Evolutionary conservation across 2,329 filamentous ascomycete genomes (phyloP), one percentile per base, ranked within the genome.

Genomic region (Arthrobotrys megalospora): DNA sequence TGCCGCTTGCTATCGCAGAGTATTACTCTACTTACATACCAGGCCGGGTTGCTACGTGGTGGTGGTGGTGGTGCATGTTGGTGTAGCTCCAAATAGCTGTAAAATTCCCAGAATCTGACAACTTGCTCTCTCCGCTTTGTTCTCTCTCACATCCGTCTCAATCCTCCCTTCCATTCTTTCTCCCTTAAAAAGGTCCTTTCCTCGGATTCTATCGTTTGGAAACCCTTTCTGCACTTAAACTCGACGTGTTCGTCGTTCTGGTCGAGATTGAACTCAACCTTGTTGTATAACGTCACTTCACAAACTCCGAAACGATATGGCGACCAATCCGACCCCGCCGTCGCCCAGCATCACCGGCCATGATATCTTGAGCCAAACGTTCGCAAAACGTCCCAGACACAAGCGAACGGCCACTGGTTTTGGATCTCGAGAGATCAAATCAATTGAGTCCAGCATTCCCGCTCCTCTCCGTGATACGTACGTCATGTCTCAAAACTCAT

Each of bases 381-480:
- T 98, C 80, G 65, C 84, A 91, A 92, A 85, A 90, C 89, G 96
- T 79, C 96, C 96, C 53, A 99, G 98, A 87, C 96, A 99, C 87
- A 97, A 93, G 88, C 90, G 96, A 81, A 98, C 95, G n/a, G 92
- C 93, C 81, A 99, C 96, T 8, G 96, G 96, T 7, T 96, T 98
- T 83, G 94, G 94, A 38, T 89, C 94, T 32, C 87, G 89, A 41
- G 96, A 99, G 84, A 97, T 97, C 87, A 97, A 97, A 87, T 91
- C 86, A 82, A 93, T 98, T 60, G 94, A 98, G 87, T 81, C 81
- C 16, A 82, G 81, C 76, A 81, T 82, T 77, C 81, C 81, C 12
- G 62, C 73, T 64, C 77, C 75, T 38, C 80, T 82, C 32, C 79
- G 81, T 79, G 80, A 82, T 45, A 81, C 52, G 81, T 82, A 79